phyloP scores from a whole-genome alignment of 805 yeast species.

The Pichia cephalocereana region DNA sequence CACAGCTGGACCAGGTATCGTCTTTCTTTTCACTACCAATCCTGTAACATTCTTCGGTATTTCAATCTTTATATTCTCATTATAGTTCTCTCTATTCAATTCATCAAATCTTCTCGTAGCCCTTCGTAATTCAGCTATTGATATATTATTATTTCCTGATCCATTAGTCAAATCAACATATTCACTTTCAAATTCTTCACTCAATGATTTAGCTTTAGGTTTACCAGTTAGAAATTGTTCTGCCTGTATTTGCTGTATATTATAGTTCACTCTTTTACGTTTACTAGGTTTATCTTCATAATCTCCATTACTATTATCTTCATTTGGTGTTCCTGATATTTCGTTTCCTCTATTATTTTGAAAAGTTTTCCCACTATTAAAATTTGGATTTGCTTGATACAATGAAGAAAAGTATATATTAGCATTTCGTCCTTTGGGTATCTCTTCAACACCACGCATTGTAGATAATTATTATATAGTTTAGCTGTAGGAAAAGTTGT shows the following conservation, averaged over 20 bases:
- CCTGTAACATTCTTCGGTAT: conserved; percentile 26
- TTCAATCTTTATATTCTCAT: conserved; percentile 29
- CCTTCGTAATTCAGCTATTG: conserved; percentile 25
- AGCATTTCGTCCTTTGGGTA: conserved; percentile 20
- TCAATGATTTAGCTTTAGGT: conserved; percentile 5
- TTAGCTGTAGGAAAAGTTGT: too few species aligned
- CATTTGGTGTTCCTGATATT: conserved; percentile 1
- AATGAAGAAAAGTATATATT: conserved; percentile 22
- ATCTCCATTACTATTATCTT: neutral
- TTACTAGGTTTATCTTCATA: conserved; percentile 7
- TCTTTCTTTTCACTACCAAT: conserved; percentile 9
- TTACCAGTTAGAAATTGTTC: conserved; percentile 15
- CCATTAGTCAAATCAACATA: conserved; percentile 6
- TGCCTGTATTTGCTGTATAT: conserved; percentile 24
- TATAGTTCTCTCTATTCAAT: conserved; percentile 35
- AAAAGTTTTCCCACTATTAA: neutral
- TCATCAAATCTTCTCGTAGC: conserved; percentile 32
- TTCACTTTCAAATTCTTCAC: conserved; percentile 14
- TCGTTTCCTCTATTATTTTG: neutral
- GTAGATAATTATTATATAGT: too few species aligned
- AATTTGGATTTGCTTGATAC: conserved; percentile 10
- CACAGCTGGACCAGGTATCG: conserved; percentile 26
- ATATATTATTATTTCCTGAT: conserved; percentile 3
- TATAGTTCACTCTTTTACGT: conserved; percentile 27
- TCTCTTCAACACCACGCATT: conserved; percentile 23